Evolutionary conservation across 2,329 filamentous ascomycete genomes (phyloP).

Genomic region (Rhynchosporium secalis): DNA sequence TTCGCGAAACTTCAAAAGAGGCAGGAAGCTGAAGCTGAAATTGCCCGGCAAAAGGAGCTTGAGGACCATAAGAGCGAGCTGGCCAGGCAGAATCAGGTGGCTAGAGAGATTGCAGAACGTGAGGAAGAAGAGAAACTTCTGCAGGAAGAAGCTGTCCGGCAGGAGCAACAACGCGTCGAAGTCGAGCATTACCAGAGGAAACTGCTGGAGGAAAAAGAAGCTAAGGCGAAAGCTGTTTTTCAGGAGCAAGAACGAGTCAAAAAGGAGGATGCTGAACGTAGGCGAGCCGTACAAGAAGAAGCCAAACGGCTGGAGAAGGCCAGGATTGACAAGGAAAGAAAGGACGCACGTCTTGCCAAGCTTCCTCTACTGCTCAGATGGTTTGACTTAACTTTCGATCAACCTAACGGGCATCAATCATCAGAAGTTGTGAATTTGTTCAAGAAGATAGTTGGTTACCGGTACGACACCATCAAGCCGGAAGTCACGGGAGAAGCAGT

Average conservation of each 20-base stretch:
- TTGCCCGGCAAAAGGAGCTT: conserved; percentile 30
- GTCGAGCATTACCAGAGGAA: conserved; percentile 33
- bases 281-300: conserved; percentile 40
- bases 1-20: conserved; percentile 23
- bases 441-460: conserved; percentile 57
- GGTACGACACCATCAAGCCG: conserved; percentile 62
- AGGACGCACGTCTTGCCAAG: conserved; percentile 55
- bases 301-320: conserved; percentile 49
- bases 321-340: conserved; percentile 54
- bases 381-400: conserved; percentile 59
- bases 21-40: conserved; percentile 15
- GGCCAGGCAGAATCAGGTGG: conserved; percentile 32
- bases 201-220: conserved; percentile 36
- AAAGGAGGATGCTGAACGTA: conserved; percentile 43
- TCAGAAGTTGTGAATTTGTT: conserved; percentile 55
- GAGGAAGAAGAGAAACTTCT: conserved; percentile 41
- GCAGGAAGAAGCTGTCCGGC: conserved; percentile 35
- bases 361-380: conserved; percentile 61
- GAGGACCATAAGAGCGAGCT: conserved; percentile 40
- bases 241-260: conserved; percentile 39
- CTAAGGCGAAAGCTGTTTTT: conserved; percentile 33
- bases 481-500: conserved; percentile 52
- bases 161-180: conserved; percentile 31
- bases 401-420: conserved; percentile 52
- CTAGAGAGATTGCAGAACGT: conserved; percentile 35